Base-by-base conservation (phyloP, 2,329 filamentous ascomycete species). In the Aureobasidium sp. region DNA sequence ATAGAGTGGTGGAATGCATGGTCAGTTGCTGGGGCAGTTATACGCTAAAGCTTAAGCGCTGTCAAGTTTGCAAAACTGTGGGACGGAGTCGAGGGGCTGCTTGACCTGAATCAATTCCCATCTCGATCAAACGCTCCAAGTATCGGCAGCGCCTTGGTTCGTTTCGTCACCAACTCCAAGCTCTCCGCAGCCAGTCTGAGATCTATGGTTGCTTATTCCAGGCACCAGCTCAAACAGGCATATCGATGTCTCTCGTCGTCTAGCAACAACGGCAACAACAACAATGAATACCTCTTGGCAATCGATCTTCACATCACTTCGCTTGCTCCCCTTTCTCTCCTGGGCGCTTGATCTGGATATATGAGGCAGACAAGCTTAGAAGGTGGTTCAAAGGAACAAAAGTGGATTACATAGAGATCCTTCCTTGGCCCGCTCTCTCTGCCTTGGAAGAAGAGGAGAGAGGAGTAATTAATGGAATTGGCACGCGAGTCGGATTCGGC, bases 1-100 rank as follows among this genome's bases (percentile, higher is more conserved):
- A 59, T 59, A 59, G 41, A 48, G 54, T 32, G 29, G 30, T 45
- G 57, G 57, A 59, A 59, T 59, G 55, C 36, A 59, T 30, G 25
- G 11, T 27, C 10, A 27, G 30, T 34, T 45, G 57, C 57, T 36
- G 36, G 45, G 57, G 44, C 57, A 59, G 45, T 59, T 59, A 39
- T 42, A 48, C 54, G 54, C 37, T 59, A 39, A 48, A 27, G 45
- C 45, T 48, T 48, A 48, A 59, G 55, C 55, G 55, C 55, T 49
- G 42, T 49, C 42, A 39, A 48, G n/a, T 49, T 59, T 59, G 55
- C 55, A 59, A 59, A 59, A 41, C 9, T 42, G 16, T 49, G 57
- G 45, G 54, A 58, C 54, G 29, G 54, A 48, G 54, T 48, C 53
- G 53, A 44, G 30, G 36, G 50, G 50, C 50, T 29, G 21, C 37